phyloP scores from a whole-genome alignment of 805 yeast genomes.

The Ogataea paraovalis region DNA sequence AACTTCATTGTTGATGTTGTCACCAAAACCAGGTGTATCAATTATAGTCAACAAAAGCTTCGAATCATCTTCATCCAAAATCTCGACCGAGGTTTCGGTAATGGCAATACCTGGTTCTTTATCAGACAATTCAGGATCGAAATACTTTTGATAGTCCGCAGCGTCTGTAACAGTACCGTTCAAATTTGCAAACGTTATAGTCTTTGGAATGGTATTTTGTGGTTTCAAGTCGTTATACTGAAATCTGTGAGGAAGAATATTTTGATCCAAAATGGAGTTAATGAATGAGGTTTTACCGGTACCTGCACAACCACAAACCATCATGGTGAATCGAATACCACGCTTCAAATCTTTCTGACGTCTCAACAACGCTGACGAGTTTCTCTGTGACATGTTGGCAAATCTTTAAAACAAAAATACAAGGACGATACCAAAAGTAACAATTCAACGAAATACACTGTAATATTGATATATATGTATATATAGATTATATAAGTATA shows the following conservation, averaged over 20 bases:
- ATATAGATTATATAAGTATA: no score
- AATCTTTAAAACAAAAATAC: no score
- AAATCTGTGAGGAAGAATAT: conserved; percentile 57
- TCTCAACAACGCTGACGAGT: conserved; percentile 33
- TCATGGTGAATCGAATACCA: conserved; percentile 68
- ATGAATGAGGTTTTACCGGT: conserved; percentile 77
- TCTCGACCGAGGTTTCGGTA: conserved; percentile 60
- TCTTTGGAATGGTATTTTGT: conserved; percentile 34
- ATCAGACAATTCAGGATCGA: conserved; percentile 56
- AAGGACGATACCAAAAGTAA: no score
- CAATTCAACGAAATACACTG: not conserved
- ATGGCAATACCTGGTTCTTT: conserved; percentile 75
- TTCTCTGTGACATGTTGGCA: conserved; percentile 17
- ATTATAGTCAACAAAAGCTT: conserved; percentile 50
- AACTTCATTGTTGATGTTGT: conserved; percentile 55
- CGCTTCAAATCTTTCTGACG: conserved; percentile 66
- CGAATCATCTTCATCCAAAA: conserved; percentile 57
- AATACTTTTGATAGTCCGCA: conserved; percentile 52
- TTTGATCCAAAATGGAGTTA: conserved; percentile 61
- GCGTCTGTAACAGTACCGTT: conserved; percentile 53
- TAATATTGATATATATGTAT: not conserved
- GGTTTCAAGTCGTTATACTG: conserved; percentile 33
- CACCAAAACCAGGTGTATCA: conserved; percentile 61
- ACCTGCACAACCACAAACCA: conserved; percentile 71
- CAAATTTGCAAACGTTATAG: conserved; percentile 56